A percentile compares a stretch with the other conserved stretches of the same genome.
Conservation (phyloP, 345 rosid genomes). For the Turritis glabra region DNA sequence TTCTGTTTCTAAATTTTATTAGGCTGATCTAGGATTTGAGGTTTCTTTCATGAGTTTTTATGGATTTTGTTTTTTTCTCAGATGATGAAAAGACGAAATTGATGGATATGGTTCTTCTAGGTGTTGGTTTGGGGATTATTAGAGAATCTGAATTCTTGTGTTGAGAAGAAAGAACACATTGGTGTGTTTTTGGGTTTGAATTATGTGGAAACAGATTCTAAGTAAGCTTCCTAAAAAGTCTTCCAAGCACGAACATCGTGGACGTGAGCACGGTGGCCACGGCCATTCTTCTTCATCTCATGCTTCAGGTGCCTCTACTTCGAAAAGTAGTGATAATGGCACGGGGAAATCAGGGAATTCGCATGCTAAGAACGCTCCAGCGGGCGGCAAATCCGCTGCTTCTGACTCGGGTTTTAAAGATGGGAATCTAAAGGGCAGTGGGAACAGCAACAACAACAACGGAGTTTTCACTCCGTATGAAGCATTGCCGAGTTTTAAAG, state of each 20-base stretch:
- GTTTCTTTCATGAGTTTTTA: neutral
- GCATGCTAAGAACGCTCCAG: constrained; percentile 28
- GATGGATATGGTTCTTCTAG: constrained; percentile 20
- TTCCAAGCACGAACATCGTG: constrained; percentile 57
- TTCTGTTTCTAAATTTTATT: constrained; percentile 22
- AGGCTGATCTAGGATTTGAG: constrained; percentile 31
- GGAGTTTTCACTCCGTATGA: constrained; percentile 49
- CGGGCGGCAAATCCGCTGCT: constrained; percentile 34
- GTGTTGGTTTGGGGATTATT: constrained; percentile 11
- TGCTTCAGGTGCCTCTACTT: constrained; percentile 39
- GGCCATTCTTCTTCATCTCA: constrained; percentile 42
- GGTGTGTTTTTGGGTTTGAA: constrained; percentile 16
- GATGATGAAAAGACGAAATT: constrained; percentile 13
- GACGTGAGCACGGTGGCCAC: constrained; percentile 57
- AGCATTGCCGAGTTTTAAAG: constrained; percentile 62
- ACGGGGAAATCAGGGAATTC: constrained; percentile 21
- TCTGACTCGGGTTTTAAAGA: constrained; percentile 48
- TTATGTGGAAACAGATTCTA: constrained; percentile 78
- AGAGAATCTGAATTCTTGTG: constrained; percentile 26
- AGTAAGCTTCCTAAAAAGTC: constrained; percentile 88
- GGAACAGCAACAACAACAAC: constrained; percentile 20
- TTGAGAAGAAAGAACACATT: neutral
- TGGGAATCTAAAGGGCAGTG: constrained; percentile 46
- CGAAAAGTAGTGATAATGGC: constrained; percentile 46
- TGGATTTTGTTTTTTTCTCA: neutral